Conservation (phyloP, 345 rosid genomes). For the Bruguiera gymnorhiza region DNA sequence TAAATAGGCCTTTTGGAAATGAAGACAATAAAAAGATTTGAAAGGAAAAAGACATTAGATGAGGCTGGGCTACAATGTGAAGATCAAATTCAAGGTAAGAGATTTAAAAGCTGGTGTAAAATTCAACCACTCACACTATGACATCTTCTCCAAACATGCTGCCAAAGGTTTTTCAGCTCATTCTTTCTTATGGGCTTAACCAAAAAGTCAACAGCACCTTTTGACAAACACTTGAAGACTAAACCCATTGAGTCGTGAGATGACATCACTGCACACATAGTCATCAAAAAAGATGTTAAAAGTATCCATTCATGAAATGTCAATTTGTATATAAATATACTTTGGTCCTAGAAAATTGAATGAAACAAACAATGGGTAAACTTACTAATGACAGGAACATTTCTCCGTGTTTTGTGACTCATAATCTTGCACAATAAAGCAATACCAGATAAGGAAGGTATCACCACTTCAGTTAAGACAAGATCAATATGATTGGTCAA, state of each 20-base stretch:
- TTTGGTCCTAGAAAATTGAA: neutral
- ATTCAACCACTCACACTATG: conserved; percentile 12
- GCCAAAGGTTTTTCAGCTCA: conserved; percentile 31
- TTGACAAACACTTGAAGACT: conserved; percentile 28
- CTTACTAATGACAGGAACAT: conserved; percentile 50
- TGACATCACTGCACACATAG: conserved; percentile 28
- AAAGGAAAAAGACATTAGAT: too few species aligned
- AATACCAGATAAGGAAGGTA: conserved; percentile 72
- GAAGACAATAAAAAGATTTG: neutral
- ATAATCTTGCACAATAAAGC: conserved; percentile 68
- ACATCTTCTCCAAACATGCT: conserved; percentile 32
- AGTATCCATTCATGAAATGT: neutral
- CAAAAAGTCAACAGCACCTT: conserved; percentile 30
- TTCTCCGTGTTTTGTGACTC: conserved; percentile 62
- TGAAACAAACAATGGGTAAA: neutral
- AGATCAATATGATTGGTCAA: conserved; percentile 56
- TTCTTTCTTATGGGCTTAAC: conserved; percentile 32
- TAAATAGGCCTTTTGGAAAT: neutral
- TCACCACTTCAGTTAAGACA: conserved; percentile 68
- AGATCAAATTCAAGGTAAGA: neutral
- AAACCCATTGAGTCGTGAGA: conserved; percentile 23
- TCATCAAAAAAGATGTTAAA: conserved; percentile 13
- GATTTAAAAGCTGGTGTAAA: conserved; percentile 2
- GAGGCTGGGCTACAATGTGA: neutral
- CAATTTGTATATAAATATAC: neutral